Base-by-base conservation (phyloP, 2,329 filamentous ascomycete species). In the Alternaria viburni region DNA sequence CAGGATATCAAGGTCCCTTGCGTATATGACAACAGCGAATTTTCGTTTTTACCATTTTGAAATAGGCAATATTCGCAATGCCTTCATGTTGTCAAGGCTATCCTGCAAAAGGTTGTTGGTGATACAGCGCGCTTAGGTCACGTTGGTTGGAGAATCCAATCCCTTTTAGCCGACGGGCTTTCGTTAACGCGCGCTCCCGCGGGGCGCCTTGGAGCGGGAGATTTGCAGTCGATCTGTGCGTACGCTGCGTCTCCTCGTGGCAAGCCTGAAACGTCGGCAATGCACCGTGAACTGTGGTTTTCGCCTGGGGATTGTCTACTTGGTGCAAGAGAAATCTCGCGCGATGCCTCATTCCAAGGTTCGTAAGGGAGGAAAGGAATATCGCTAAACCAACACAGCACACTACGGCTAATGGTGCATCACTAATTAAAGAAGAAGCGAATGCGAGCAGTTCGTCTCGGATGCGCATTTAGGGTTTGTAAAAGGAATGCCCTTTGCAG, bases 181-280 rank as follows among this genome's bases (percentile, higher is more conserved):
- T 28, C 59, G 30, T 60, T 54, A 41, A 55, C 61, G 49, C 63
- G 56, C 54, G 54, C 56, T 49, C 50, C 56, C 44, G 50, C 30
- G 43, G 60, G 55, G 30, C 61, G 57, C 55, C 44, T 56, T 55
- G n/a, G 62, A 50, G 64, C 64, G 64, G 61, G 64, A 66, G 64
- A 64, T 64, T 66, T 59, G 61, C 64, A 61, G 54, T 55, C 49
- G 61, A 66, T 64, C 61, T 50, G 57, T 64, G 57, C 61, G 54
- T 30, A 52, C 28, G 45, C 57, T 45, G 45, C 61, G 21, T 61
- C 54, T 41, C 61, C 56, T 64, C 57, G 61, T 66, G 57, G 57
- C 61, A 58, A 55, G 64, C 51, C 58, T 64, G 61, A 61, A 64
- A 66, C 52, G 54, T 50, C 54, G 59, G 54, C 49, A 56, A 47